phyloP scores from a whole-genome alignment of 139 green algal species.

The Volvox africanus region DNA sequence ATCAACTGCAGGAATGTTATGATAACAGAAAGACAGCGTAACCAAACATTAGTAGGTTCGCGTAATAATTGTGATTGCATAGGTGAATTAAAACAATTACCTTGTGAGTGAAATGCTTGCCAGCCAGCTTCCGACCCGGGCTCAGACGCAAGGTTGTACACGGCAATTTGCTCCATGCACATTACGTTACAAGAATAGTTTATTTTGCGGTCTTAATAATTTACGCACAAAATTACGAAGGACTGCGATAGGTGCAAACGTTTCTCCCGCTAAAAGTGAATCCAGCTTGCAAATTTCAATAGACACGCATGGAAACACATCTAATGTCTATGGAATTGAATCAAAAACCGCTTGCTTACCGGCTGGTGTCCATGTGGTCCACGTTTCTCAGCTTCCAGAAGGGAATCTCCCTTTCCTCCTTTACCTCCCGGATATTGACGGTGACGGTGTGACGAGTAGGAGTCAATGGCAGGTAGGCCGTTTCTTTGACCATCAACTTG shows the following conservation, averaged over 20 bases:
- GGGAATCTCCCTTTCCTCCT: conserved; percentile 31
- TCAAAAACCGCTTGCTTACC: background rate
- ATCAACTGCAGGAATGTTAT: too few species aligned
- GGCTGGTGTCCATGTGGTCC: background rate
- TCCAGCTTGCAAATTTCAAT: background rate
- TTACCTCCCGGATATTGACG: conserved; percentile 42
- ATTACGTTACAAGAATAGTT: background rate
- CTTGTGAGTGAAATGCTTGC: too few species aligned
- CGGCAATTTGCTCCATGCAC: background rate
- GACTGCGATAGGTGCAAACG: background rate
- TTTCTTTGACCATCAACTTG: background rate
- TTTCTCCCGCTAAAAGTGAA: background rate
- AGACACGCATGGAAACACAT: background rate
- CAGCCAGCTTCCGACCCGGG: too few species aligned
- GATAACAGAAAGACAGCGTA: too few species aligned
- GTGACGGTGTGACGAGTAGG: conserved; percentile 25
- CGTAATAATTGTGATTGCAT: too few species aligned
- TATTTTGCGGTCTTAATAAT: background rate
- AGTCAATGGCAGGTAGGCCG: conserved; percentile 1
- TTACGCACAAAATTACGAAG: background rate
- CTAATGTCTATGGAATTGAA: background rate
- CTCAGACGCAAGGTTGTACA: background rate
- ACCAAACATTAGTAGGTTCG: too few species aligned
- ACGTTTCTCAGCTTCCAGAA: background rate
- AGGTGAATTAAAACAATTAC: too few species aligned